Conservation (phyloP, 768 basidiomycete genomes). For the Russula sp. region DNA sequence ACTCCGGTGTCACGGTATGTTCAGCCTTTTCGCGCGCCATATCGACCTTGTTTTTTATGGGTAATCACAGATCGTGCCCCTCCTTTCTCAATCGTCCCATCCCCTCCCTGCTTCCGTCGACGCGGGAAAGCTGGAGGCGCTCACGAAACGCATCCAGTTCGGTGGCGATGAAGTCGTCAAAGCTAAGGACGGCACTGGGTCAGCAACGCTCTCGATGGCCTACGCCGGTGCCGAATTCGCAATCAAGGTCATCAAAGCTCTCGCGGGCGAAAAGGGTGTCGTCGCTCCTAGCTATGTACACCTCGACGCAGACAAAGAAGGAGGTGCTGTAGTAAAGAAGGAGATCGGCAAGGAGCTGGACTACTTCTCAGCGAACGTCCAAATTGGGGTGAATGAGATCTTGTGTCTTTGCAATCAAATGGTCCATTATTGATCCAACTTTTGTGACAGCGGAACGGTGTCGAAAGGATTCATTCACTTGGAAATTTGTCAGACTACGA, state of each 20-base stretch:
- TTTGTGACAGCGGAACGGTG: constrained; percentile 63
- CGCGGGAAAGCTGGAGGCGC: constrained; percentile 49
- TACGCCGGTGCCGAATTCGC: constrained; percentile 93
- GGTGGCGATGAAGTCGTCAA: constrained; percentile 98
- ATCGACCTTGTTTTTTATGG: neutral
- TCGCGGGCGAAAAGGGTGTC: constrained; percentile 86
- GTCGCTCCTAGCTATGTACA: constrained; percentile 82
- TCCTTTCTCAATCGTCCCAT: constrained; percentile 86
- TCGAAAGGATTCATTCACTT: constrained; percentile 76
- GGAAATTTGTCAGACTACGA: constrained; percentile 74
- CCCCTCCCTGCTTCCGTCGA: constrained; percentile 60
- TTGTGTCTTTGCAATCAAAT: neutral
- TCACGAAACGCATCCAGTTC: constrained; percentile 87
- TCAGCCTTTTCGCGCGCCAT: neutral
- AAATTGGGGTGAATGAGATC: constrained; percentile 70
- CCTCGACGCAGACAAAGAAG: constrained; percentile 65
- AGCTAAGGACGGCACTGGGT: constrained; percentile 92
- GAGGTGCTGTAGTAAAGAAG: constrained; percentile 69
- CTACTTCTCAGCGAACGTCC: constrained; percentile 86
- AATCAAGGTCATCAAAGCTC: constrained; percentile 72
- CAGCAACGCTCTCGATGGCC: constrained; percentile 96
- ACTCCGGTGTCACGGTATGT: constrained; percentile 85
- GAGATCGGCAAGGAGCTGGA: constrained; percentile 74
- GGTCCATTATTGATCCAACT: constrained; percentile 10
- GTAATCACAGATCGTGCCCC: constrained; percentile 71